Evolutionary conservation across 768 basidiomycete species (phyloP).

Genomic region (Trametes coccinea): DNA sequence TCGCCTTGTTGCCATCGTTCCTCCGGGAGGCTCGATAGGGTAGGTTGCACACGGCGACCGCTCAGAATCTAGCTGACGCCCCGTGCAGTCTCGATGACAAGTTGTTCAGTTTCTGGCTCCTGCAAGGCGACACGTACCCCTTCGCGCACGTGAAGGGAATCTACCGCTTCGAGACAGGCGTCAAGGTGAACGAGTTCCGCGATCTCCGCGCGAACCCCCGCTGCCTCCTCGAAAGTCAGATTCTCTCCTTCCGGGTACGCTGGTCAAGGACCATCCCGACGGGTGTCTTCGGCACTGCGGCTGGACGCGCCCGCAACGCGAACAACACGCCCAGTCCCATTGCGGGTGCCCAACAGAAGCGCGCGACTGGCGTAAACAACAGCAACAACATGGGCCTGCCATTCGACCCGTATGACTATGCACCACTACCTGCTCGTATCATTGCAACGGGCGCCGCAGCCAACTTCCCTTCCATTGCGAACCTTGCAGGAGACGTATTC

Average conservation of each 20-base stretch:
- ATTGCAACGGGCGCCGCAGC: slow-evolving; percentile 78
- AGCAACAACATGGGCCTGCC: slow-evolving; percentile 58
- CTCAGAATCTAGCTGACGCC: not conserved
- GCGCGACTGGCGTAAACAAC: slow-evolving; percentile 23
- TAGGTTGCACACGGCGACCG: slow-evolving; percentile 36
- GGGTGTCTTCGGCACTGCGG: slow-evolving; percentile 57
- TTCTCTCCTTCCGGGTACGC: slow-evolving; percentile 79
- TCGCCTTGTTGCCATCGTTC: slow-evolving; percentile 83
- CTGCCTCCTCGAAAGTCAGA: slow-evolving; percentile 80
- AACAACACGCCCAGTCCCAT: slow-evolving; percentile 30
- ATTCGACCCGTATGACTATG: slow-evolving; percentile 79
- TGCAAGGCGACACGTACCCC: slow-evolving; percentile 77
- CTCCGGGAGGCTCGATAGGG: slow-evolving; percentile 90
- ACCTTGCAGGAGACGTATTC: slow-evolving; percentile 80
- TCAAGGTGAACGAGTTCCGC: slow-evolving; percentile 86
- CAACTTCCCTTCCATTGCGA: slow-evolving; percentile 81
- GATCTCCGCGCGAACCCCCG: slow-evolving; percentile 88
- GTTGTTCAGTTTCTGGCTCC: slow-evolving; percentile 85
- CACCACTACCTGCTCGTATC: slow-evolving; percentile 63
- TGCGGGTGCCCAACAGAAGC: slow-evolving; percentile 18
- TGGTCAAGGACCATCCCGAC: slow-evolving; percentile 74
- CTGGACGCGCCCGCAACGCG: slow-evolving; percentile 33
- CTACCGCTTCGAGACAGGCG: slow-evolving; percentile 83
- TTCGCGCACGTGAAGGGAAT: slow-evolving; percentile 82
- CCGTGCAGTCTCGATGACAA: slow-evolving; percentile 80